These are phyloP conservation scores for Yamadazyma atlantica DNA, from an alignment of 1,139 yeast species.

Conservation along the genomic window DNA sequence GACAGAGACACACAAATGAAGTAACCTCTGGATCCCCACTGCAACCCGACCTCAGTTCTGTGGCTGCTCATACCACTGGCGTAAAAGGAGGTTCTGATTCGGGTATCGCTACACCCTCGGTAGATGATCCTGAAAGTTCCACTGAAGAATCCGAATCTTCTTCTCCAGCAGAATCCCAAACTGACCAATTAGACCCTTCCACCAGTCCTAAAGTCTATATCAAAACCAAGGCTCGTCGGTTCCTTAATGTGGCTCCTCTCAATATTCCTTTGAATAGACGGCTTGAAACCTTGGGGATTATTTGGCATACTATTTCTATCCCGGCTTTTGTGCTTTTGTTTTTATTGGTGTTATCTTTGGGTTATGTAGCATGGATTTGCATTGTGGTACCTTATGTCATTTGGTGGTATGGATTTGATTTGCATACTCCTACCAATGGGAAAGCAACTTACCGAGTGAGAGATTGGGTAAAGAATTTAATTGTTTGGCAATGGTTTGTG, in stretches of 20 bases:
- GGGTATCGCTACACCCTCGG: no score
- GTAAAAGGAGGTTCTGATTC: neutral
- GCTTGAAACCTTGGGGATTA: slow-evolving; percentile 67
- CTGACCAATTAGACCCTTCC: neutral
- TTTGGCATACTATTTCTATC: slow-evolving; percentile 76
- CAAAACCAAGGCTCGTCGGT: slow-evolving; percentile 6
- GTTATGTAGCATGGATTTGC: slow-evolving; percentile 71
- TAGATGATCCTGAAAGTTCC: neutral
- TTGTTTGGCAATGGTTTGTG: slow-evolving; percentile 74
- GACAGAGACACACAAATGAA: neutral
- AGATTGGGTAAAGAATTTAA: slow-evolving; percentile 53
- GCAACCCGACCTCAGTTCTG: neutral
- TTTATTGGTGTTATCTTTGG: slow-evolving; percentile 55
- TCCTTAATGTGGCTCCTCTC: slow-evolving; percentile 49
- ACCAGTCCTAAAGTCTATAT: neutral
- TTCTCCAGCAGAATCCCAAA: neutral
- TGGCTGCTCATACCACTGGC: neutral
- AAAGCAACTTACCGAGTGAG: slow-evolving; percentile 59
- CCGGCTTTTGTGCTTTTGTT: slow-evolving; percentile 58
- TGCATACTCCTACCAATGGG: slow-evolving; percentile 75
- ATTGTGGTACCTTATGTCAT: slow-evolving; percentile 53
- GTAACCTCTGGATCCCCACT: neutral
- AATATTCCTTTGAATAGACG: slow-evolving; percentile 58
- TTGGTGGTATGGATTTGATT: slow-evolving; percentile 58
- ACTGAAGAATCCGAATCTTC: neutral